Conservation (phyloP, 495 filamentous ascomycete genomes). For the Aspergillus incahuasiensis region DNA sequence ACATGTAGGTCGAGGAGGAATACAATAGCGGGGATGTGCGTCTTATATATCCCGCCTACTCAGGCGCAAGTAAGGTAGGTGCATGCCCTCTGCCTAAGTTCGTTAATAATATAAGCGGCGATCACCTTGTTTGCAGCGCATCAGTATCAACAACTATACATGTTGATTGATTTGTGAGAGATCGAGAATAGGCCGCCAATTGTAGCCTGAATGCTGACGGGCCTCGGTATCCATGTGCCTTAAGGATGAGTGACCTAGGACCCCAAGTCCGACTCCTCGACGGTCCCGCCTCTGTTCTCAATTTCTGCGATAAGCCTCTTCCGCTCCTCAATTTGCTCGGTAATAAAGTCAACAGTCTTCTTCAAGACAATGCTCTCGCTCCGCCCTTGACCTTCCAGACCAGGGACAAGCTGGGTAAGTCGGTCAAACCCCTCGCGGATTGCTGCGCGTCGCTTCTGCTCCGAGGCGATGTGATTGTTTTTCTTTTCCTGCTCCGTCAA, state of each 20-base stretch:
- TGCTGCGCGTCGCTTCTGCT: constrained; percentile 82
- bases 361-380: constrained; percentile 81
- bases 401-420: constrained; percentile 77
- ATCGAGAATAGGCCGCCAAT: constrained; percentile 4
- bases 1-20: neutral
- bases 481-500: constrained; percentile 86
- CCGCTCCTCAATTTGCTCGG: constrained; percentile 58
- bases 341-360: constrained; percentile 69
- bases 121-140: neutral
- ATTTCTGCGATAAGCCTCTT: constrained; percentile 58
- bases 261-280: constrained; percentile 46
- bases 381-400: constrained; percentile 73
- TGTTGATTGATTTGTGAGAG: neutral
- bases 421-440: constrained; percentile 86
- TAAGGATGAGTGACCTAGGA: constrained; percentile 17
- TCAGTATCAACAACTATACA: neutral
- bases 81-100: neutral
- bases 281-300: constrained; percentile 54
- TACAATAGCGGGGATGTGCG: neutral
- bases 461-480: constrained; percentile 82
- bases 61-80: neutral
- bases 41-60: neutral
- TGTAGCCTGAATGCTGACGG: constrained; percentile 8
- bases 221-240: constrained; percentile 13
- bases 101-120: neutral